Conservation (phyloP, 148 eudicot species). For the Rhododendron ovatum region DNA sequence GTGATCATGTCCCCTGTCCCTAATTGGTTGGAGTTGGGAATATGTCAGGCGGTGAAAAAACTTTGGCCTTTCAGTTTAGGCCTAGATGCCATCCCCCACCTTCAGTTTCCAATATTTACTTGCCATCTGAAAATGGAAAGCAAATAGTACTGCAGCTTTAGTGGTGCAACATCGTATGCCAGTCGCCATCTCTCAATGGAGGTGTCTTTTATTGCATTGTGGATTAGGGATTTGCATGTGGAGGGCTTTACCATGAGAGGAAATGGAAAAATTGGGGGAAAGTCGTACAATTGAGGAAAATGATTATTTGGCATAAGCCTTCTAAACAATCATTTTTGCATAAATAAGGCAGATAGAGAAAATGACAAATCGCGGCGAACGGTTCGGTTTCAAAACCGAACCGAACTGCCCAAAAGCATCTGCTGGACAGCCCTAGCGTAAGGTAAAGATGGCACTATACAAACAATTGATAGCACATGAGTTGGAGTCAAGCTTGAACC, state of each 20-base stretch:
- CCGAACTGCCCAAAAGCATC: no score
- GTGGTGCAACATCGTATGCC: background rate
- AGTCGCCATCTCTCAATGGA: background rate
- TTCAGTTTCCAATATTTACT: background rate
- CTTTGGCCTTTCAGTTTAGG: background rate
- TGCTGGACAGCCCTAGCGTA: no score
- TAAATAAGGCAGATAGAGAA: no score
- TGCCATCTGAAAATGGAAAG: background rate
- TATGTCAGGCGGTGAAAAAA: background rate
- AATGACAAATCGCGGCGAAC: no score
- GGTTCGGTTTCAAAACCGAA: no score
- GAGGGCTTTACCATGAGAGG: background rate
- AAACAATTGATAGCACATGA: no score
- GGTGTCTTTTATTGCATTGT: background rate
- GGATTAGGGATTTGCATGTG: background rate
- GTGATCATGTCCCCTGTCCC: background rate
- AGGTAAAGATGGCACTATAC: no score
- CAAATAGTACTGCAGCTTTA: background rate
- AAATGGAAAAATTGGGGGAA: background rate
- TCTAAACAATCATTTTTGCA: no score
- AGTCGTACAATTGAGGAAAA: no score
- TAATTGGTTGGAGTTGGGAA: background rate
- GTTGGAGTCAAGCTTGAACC: no score
- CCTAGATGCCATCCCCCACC: background rate
- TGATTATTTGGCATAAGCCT: no score